Evolutionary conservation across 139 green algal species (phyloP).

Genomic region (Picochlorum sp.): DNA sequence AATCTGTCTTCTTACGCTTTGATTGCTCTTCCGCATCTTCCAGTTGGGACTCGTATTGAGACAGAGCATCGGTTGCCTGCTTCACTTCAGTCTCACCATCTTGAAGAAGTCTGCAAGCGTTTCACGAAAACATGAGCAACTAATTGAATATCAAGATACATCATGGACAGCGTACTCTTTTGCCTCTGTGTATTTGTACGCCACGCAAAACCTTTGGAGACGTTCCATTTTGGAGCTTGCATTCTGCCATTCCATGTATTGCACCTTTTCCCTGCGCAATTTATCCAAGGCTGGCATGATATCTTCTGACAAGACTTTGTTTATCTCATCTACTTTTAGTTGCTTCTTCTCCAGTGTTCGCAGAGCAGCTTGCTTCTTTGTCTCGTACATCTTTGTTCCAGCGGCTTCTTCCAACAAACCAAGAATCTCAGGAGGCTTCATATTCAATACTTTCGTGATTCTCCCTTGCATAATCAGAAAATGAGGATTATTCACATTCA

Average conservation of each 20-base stretch:
- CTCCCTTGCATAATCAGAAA: slow-evolving; percentile 99
- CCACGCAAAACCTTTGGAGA: slow-evolving; percentile 76
- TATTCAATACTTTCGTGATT: slow-evolving; percentile 98
- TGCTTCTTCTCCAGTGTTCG: slow-evolving; percentile 92
- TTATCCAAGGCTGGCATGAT: slow-evolving; percentile 81
- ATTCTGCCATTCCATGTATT: slow-evolving; percentile 77
- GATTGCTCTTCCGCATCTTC: slow-evolving; percentile 14
- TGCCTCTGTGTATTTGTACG: slow-evolving; percentile 65
- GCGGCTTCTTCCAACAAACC: slow-evolving; percentile 94
- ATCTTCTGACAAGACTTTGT: slow-evolving; percentile 80
- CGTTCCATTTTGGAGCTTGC: slow-evolving; percentile 39
- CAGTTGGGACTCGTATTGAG: slow-evolving; percentile 21
- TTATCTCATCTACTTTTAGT: slow-evolving; percentile 90
- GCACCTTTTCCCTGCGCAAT: slow-evolving; percentile 64
- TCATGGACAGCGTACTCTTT: slow-evolving; percentile 6
- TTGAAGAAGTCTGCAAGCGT: slow-evolving; percentile 10
- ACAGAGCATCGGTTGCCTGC: not conserved
- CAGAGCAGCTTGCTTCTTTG: slow-evolving; percentile 87
- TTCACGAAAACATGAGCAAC: no score
- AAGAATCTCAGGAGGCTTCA: slow-evolving; percentile 97
- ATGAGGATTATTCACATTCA: slow-evolving; percentile 99
- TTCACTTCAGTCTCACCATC: slow-evolving; percentile 21
- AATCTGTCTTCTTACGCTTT: slow-evolving; percentile 28
- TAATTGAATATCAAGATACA: no score
- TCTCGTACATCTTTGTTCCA: slow-evolving; percentile 98